Evolutionary conservation across 345 rosid species (phyloP), one percentile per base, ranked within the genome.

Genomic region (Brassica cretica): DNA sequence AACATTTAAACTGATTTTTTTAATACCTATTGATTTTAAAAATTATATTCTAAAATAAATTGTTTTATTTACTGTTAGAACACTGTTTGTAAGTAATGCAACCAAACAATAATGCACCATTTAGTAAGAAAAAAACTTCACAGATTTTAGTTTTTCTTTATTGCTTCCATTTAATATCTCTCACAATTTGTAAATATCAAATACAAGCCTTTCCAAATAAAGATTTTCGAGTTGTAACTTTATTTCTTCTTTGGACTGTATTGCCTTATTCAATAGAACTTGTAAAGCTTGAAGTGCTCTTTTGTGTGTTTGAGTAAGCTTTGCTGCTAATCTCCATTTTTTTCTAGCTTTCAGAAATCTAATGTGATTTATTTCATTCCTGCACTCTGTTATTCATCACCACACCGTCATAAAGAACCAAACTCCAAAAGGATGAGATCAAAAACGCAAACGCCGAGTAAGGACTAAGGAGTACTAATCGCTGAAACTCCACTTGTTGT

Each of bases 371-470:
- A 2, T 32, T 76, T 59, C 35, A 62, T 67, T 71, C 66, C 25
- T 60, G 71, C 46, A 74, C 35, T n/a, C 15, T 51, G 72, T 24
- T 63, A 68, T 41, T 51, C 56, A 51, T n/a, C 76, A 62, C 39
- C 73, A 32, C 9, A 55, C 74, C 51, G 39, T 70, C 35, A 70
- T 15, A 63, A 70, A 63, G 41, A 51, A 70, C 80, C 56, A 76
- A 21, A 21, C 24, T 21, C 24, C 24, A 21, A 70, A 70, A 21
- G n/a, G 65, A 70, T 70, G 75, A 63, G 64, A 76, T 76, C n/a
- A 70, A 37, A 76, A 70, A 63, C 33, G 32, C 75, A 8, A 76
- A 49, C 18, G 3, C 2, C 58, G 11, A 30, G 14, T 14, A 5
- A 49, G n/a, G 11, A 30, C 9, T 14, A 4, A 49, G 15, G 75